Evolutionary conservation across 305 asterid genomes (phyloP).

Genomic region (Andrographis paniculata): DNA sequence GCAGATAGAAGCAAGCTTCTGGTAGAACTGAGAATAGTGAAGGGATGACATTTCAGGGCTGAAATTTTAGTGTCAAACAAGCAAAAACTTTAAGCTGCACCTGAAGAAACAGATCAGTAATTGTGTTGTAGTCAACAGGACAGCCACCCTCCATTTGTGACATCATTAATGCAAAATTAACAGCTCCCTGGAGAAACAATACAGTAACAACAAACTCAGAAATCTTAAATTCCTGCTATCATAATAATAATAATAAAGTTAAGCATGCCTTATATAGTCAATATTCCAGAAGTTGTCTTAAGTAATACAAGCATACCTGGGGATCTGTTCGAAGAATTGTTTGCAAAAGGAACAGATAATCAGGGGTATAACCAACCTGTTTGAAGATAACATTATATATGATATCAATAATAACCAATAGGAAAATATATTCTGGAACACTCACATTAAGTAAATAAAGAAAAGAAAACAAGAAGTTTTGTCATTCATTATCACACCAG

Average conservation of each 20-base stretch:
- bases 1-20: too few relatives aligned
- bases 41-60: background rate
- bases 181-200: conserved; percentile 99
- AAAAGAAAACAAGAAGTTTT: background rate
- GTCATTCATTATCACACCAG: too few relatives aligned
- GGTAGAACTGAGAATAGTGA: background rate
- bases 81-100: conserved; percentile 27
- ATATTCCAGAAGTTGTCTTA: background rate
- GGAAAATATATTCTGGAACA: background rate
- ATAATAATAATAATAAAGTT: background rate
- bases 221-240: too few relatives aligned
- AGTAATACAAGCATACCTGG: conserved; percentile 51
- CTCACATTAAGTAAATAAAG: conserved; percentile 6
- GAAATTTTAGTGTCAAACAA: conserved; percentile 6
- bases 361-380: conserved; percentile 98
- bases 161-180: conserved; percentile 99
- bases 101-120: conserved; percentile 99
- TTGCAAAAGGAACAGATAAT: conserved; percentile 95
- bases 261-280: too few relatives aligned
- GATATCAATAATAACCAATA: background rate
- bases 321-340: conserved; percentile 98
- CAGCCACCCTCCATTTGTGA: conserved; percentile 99
- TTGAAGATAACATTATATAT: conserved; percentile 18
- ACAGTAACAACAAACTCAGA: too few relatives aligned
- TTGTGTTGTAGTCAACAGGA: conserved; percentile 96